These are phyloP conservation scores for Balamuthia mandrillaris DNA, from an alignment of 208 protist genomes.

Conservation along the genomic window DNA sequence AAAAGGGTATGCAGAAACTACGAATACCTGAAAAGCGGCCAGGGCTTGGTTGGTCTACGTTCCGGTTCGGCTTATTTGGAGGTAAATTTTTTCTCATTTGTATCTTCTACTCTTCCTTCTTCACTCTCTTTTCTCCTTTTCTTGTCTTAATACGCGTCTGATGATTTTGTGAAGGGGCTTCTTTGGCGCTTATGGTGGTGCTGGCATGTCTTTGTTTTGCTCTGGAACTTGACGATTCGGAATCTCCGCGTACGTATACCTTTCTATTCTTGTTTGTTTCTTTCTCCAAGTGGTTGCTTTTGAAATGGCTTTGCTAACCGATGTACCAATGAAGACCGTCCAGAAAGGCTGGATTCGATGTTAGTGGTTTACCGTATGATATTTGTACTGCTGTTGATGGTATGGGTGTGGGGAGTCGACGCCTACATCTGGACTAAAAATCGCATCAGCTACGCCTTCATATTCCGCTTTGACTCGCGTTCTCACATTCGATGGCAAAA, in stretches of 20 bases:
- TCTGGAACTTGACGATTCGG: too few relatives aligned
- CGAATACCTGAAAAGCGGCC: not conserved
- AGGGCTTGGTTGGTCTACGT: not conserved
- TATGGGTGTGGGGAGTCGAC: constrained; percentile 43
- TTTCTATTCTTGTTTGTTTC: too few relatives aligned
- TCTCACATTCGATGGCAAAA: constrained; percentile 1
- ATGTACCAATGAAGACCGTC: too few relatives aligned
- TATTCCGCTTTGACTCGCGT: constrained; percentile 41
- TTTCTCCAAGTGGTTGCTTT: too few relatives aligned
- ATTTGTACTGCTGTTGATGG: constrained; percentile 30
- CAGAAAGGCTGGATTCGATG: not conserved
- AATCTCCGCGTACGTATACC: too few relatives aligned
- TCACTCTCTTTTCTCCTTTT: not conserved
- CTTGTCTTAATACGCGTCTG: not conserved
- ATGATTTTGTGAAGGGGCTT: too few relatives aligned
- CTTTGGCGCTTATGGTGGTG: too few relatives aligned
- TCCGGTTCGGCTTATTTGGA: not conserved
- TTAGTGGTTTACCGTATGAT: constrained; percentile 11
- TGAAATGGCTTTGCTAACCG: too few relatives aligned
- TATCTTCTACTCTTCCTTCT: not conserved
- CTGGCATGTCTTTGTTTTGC: too few relatives aligned
- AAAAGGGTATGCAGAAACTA: not conserved
- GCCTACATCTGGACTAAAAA: constrained; percentile 55
- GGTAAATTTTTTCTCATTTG: not conserved
- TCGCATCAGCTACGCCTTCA: constrained; percentile 59